phyloP scores from a whole-genome alignment of 2,329 filamentous ascomycete species.

The Fusarium xylarioides region DNA sequence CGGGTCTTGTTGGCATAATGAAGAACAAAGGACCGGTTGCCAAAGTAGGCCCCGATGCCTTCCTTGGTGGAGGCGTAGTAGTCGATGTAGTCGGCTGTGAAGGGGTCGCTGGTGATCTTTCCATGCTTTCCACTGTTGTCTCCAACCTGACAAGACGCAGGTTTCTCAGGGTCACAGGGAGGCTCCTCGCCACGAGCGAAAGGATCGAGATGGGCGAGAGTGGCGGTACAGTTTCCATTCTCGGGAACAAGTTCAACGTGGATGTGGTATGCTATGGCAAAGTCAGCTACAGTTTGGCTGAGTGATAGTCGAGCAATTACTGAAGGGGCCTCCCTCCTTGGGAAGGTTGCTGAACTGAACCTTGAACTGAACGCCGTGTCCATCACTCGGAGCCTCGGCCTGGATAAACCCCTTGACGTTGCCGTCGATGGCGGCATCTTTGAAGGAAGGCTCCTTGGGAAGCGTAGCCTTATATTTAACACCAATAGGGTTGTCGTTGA shows the following conservation, averaged over 20 bases:
- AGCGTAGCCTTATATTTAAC: conserved; percentile 65
- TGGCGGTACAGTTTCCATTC: conserved; percentile 76
- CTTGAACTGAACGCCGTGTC: conserved; percentile 64
- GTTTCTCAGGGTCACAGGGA: conserved; percentile 65
- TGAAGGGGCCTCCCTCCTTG: conserved; percentile 64
- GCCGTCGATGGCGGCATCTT: conserved; percentile 56
- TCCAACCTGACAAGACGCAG: conserved; percentile 77
- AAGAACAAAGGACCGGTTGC: conserved; percentile 70
- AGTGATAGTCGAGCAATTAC: conserved; percentile 53
- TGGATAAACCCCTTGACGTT: conserved; percentile 65
- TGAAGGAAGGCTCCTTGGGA: conserved; percentile 62
- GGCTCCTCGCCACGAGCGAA: conserved; percentile 70
- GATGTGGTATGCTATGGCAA: conserved; percentile 72
- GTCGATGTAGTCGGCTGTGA: conserved; percentile 62
- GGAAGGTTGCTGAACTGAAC: conserved; percentile 68
- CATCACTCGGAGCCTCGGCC: conserved; percentile 56
- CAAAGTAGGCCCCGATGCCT: conserved; percentile 66
- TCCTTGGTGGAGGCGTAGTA: conserved; percentile 63
- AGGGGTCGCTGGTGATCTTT: conserved; percentile 62
- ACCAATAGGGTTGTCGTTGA: conserved; percentile 64
- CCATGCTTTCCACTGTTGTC: conserved; percentile 81
- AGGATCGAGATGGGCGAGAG: conserved; percentile 76
- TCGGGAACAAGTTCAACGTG: conserved; percentile 71
- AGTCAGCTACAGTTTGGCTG: conserved; percentile 10
- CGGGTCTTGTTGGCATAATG: conserved; percentile 72